Evolutionary conservation across 306 rosid genomes (phyloP), one percentile per base, ranked within the genome.

Genomic region (Begonia fuchsioides): DNA sequence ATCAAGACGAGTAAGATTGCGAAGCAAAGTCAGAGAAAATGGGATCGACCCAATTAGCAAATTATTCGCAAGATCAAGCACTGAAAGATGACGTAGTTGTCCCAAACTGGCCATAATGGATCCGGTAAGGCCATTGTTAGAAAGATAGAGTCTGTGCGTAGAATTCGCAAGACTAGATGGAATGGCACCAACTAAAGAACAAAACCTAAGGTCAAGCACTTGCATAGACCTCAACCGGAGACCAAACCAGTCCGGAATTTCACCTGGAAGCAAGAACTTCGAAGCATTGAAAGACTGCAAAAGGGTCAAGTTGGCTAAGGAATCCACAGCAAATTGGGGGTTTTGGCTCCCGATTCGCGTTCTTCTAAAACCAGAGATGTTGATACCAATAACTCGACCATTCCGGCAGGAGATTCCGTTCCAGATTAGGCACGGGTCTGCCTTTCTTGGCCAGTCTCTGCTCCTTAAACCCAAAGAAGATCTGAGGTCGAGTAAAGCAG

Each of bases 371-470:
- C 97, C 95, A 65, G 93, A 76, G 49, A 90, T 67, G 57, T 79
- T 79, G 69, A 90, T 63, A 76, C 73, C 84, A 46, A 79, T 60
- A 63, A 90, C 90, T 50, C 78, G 61, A 52, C 95, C 97, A 64
- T 84, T 71, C 26, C 51, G 65, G 62, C 97, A 90, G 0, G 47
- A 16, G 2, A 84, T 61, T 2, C 95, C 97, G 18, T 16, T 48
- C 97, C 97, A 88, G 49, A 50, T 15, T 39, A 58, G 50, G 59
- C 97, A 90, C 46, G 93, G 95, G 83, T 90, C 93, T 10, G 72
- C 64, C 52, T 81, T 90, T 57, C 52, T 60, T 38, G 97, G 97
- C 97, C 95, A 90, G 44, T 84, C 97, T 66, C 18, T 76, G 77
- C 74, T 58, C 57, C 93, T 77, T 64, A 90, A 57, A n/a, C 97